Percentiles rank a stretch among this genome's conserved stretches.
Evolutionary conservation across 805 yeast species (phyloP).

Genomic region (Kodamaea restingae): DNA sequence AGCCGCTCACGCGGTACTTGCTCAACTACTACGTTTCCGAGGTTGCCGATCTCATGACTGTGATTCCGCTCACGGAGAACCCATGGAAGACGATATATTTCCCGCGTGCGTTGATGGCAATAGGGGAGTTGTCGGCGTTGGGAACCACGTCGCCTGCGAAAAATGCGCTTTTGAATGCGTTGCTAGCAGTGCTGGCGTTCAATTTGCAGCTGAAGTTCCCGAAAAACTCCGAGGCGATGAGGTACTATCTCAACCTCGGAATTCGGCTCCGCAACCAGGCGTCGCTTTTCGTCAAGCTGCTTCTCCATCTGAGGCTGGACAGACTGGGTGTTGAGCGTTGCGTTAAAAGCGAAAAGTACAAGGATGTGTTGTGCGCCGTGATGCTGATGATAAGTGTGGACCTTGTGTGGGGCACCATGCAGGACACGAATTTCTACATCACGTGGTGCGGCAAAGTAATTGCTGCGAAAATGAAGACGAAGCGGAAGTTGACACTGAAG

Average conservation of each 20-base stretch:
- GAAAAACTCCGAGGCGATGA: conserved; percentile 62
- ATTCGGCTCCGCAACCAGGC: conserved; percentile 74
- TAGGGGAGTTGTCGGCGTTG: conserved; percentile 72
- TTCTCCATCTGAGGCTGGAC: conserved; percentile 36
- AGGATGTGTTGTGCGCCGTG: conserved; percentile 78
- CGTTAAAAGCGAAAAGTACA: conserved; percentile 60
- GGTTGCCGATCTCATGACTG: conserved; percentile 78
- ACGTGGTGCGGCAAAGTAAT: conserved; percentile 75
- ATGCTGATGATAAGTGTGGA: conserved; percentile 85
- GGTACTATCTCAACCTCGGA: conserved; percentile 67
- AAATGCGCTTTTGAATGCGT: conserved; percentile 71
- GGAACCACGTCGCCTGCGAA: conserved; percentile 75
- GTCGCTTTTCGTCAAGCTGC: conserved; percentile 56
- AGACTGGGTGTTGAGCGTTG: conserved; percentile 42
- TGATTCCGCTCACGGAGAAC: conserved; percentile 64
- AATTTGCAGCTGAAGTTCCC: conserved; percentile 70
- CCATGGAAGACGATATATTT: conserved; percentile 89
- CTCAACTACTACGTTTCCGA: conserved; percentile 67
- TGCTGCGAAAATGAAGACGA: conserved; percentile 58
- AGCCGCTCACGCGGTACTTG: conserved; percentile 68
- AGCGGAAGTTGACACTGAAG: conserved; percentile 65
- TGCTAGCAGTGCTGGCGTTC: conserved; percentile 78
- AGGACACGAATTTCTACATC: conserved; percentile 72
- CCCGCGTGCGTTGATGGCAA: conserved; percentile 75
- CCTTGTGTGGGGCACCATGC: conserved; percentile 88